phyloP scores from a whole-genome alignment of 352 stramenopile genomes.

The Phytophthora pseudosyringae region DNA sequence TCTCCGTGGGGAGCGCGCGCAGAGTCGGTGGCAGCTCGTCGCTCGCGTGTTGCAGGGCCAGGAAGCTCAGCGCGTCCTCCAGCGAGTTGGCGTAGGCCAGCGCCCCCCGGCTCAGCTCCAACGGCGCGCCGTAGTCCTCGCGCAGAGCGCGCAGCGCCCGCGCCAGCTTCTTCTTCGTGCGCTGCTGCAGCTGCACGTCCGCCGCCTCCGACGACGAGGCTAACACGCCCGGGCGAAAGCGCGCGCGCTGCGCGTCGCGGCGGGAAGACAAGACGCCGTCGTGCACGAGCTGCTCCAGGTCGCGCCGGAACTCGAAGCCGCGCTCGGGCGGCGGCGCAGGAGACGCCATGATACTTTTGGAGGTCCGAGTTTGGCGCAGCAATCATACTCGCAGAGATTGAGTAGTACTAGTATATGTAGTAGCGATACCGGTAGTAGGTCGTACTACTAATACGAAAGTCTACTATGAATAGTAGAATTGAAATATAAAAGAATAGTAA shows the following conservation, averaged over 20 bases:
- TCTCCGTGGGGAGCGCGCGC: constrained; percentile 35
- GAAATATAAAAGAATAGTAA: no score
- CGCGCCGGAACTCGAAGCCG: constrained; percentile 65
- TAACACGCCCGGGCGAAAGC: constrained; percentile 62
- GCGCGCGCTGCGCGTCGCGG: constrained; percentile 37
- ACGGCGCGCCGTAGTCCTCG: constrained; percentile 55
- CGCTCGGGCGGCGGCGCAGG: constrained; percentile 16
- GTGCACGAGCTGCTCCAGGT: constrained; percentile 63
- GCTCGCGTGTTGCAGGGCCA: constrained; percentile 63
- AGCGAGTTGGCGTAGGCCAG: constrained; percentile 67
- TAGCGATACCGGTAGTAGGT: no score
- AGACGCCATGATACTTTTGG: constrained; percentile 10
- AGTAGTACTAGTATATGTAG: no score
- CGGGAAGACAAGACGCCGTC: constrained; percentile 37
- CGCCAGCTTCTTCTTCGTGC: constrained; percentile 61
- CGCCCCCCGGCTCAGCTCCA: constrained; percentile 43
- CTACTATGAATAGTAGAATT: no score
- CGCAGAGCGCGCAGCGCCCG: constrained; percentile 50
- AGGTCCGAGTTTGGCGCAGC: no score
- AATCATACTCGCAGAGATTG: no score
- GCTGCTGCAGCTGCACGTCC: constrained; percentile 54
- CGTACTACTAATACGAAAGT: no score
- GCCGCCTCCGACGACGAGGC: constrained; percentile 24
- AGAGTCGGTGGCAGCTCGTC: constrained; percentile 57
- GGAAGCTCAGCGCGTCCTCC: constrained; percentile 72